These are phyloP conservation scores for Coccinonectria pachysandricola DNA, from an alignment of 2,329 filamentous ascomycete species.

Conservation along the genomic window DNA sequence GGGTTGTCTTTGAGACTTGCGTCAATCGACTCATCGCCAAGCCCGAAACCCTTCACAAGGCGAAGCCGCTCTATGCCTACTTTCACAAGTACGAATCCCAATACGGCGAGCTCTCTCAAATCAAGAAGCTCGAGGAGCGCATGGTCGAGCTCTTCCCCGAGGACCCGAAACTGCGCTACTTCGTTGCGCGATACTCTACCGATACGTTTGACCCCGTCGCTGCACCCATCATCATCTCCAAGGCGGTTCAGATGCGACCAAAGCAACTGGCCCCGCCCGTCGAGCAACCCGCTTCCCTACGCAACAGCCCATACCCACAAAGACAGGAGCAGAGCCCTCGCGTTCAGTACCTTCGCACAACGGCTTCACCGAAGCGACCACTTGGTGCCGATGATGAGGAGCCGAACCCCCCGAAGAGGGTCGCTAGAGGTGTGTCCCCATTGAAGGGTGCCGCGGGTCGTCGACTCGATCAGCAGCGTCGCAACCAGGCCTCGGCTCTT, in stretches of 20 bases:
- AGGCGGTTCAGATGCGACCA: slow-evolving; percentile 63
- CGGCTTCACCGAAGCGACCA: slow-evolving; percentile 51
- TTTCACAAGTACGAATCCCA: slow-evolving; percentile 94
- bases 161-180: slow-evolving; percentile 66
- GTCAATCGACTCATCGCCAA: slow-evolving; percentile 73
- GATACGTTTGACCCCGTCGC: slow-evolving; percentile 69
- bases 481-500: slow-evolving; percentile 55
- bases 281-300: slow-evolving; percentile 37
- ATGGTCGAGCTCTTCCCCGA: slow-evolving; percentile 92
- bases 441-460: slow-evolving; percentile 84
- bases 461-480: slow-evolving; percentile 67
- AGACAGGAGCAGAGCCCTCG: slow-evolving; percentile 34
- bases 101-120: slow-evolving; percentile 85
- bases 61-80: slow-evolving; percentile 79
- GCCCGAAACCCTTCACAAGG: slow-evolving; percentile 60
- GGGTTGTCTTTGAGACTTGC: slow-evolving; percentile 91
- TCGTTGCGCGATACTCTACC: slow-evolving; percentile 64
- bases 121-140: slow-evolving; percentile 79
- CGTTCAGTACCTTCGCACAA: slow-evolving; percentile 35
- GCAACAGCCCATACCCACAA: slow-evolving; percentile 32
- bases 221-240: slow-evolving; percentile 75
- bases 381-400: slow-evolving; percentile 62
- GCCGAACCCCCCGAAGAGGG: slow-evolving; percentile 68
- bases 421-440: slow-evolving; percentile 81
- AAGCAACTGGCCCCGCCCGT: slow-evolving; percentile 45